Percentiles rank a stretch among this genome's conserved stretches.
Evolutionary conservation across 2,329 filamentous ascomycete species (phyloP).

Genomic region (Exophiala aquamarina): DNA sequence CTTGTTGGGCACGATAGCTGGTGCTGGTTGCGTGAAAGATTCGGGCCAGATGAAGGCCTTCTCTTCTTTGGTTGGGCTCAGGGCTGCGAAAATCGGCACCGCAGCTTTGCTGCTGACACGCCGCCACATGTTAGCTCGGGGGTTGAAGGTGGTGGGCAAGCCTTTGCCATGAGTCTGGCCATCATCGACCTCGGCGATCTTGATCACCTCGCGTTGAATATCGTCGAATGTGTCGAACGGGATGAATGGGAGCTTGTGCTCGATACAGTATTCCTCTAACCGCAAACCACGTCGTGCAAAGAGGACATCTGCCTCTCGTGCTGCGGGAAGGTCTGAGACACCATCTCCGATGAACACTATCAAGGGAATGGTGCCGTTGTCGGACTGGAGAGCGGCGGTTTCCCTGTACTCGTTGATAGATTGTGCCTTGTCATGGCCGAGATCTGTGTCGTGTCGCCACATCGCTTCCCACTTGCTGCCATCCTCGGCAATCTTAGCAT

Average conservation of each 20-base stretch:
- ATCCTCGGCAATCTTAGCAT: slow-evolving; percentile 59
- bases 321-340: slow-evolving; percentile 66
- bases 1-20: slow-evolving; percentile 14
- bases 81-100: slow-evolving; percentile 49
- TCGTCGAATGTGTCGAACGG: slow-evolving; percentile 67
- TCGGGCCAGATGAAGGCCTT: slow-evolving; percentile 65
- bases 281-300: slow-evolving; percentile 65
- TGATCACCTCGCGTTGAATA: slow-evolving; percentile 61
- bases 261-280: slow-evolving; percentile 65
- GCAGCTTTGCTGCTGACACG: slow-evolving; percentile 59
- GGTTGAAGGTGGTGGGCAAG: slow-evolving; percentile 63
- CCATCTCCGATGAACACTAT: slow-evolving; percentile 71
- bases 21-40: slow-evolving; percentile 51
- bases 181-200: slow-evolving; percentile 60
- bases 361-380: slow-evolving; percentile 63
- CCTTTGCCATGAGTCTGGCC: slow-evolving; percentile 61
- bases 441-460: slow-evolving; percentile 65
- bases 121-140: slow-evolving; percentile 67
- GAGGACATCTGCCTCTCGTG: slow-evolving; percentile 65
- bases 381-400: slow-evolving; percentile 53
- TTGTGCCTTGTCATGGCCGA: slow-evolving; percentile 67
- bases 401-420: slow-evolving; percentile 63
- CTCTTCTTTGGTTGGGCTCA: slow-evolving; percentile 57
- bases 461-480: slow-evolving; percentile 64
- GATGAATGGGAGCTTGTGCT: slow-evolving; percentile 60